Evolutionary conservation across 768 basidiomycete genomes (phyloP).

Genomic region (Boletus rubroflammeus): DNA sequence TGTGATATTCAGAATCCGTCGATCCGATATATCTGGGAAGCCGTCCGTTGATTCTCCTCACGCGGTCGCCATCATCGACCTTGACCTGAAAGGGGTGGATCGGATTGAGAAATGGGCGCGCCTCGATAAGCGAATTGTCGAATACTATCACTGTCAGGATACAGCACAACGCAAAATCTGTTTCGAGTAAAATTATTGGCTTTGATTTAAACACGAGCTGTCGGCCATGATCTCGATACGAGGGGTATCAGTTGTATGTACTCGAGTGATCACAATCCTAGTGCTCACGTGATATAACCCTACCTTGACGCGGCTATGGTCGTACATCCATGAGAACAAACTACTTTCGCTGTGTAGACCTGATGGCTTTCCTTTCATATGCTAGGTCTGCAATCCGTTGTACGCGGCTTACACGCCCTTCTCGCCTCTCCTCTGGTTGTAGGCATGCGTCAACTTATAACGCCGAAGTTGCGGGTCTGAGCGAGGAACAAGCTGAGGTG

Average conservation of each 20-base stretch:
- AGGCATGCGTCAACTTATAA: constrained; percentile 58
- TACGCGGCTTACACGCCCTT: not conserved
- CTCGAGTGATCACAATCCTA: no score
- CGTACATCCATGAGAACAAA: not conserved
- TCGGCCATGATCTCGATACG: not conserved
- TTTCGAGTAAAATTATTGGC: constrained; percentile 12
- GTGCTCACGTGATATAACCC: constrained; percentile 10
- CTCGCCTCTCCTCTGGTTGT: not conserved
- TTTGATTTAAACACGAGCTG: not conserved
- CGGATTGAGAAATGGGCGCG: constrained; percentile 68
- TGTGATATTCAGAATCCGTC: constrained; percentile 43
- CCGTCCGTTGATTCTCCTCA: constrained; percentile 31
- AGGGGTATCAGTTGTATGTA: no score
- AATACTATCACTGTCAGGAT: constrained; percentile 42
- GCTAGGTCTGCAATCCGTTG: constrained; percentile 10
- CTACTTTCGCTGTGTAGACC: not conserved
- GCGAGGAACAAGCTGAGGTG: constrained; percentile 78
- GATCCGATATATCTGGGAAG: constrained; percentile 3
- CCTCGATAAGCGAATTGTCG: constrained; percentile 67
- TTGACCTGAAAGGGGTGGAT: constrained; percentile 73
- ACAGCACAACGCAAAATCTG: constrained; percentile 15
- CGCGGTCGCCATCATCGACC: constrained; percentile 72
- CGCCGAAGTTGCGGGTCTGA: constrained; percentile 68
- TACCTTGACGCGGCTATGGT: constrained; percentile 12
- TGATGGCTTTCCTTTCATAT: constrained; percentile 14